Percentiles rank a stretch among this genome's conserved stretches.
Conservation (phyloP, 2,329 filamentous ascomycete genomes). For the Colletotrichum eleusines region DNA sequence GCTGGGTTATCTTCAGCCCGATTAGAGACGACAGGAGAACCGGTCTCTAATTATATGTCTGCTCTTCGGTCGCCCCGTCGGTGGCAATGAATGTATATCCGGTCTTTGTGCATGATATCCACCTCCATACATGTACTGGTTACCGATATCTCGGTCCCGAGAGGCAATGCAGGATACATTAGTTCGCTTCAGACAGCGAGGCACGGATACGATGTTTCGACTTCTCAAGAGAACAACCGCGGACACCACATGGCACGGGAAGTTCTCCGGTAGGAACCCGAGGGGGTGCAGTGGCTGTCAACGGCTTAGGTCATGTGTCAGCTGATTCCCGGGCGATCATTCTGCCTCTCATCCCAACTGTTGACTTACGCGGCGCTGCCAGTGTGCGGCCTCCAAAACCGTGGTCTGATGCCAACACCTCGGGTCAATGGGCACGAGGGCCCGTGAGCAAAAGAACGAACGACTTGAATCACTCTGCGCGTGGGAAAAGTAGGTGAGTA, state of each 20-base stretch:
- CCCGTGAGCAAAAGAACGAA: constrained; percentile 2
- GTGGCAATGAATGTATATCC: neutral
- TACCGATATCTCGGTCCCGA: constrained; percentile 27
- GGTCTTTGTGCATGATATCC: neutral
- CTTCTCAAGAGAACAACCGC: neutral
- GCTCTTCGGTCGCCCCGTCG: too few species aligned
- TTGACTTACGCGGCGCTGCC: constrained; percentile 26
- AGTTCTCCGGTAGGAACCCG: neutral
- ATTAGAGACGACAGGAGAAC: neutral
- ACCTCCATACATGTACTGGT: neutral
- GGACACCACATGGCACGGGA: neutral
- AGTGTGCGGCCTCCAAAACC: constrained; percentile 1
- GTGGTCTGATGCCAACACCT: constrained; percentile 12
- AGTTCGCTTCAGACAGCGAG: constrained; percentile 29
- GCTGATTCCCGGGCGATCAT: constrained; percentile 1
- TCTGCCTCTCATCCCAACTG: constrained; percentile 1
- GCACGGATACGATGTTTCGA: constrained; percentile 25
- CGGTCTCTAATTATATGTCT: neutral
- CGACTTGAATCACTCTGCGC: neutral
- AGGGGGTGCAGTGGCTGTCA: neutral
- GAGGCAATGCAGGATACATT: neutral
- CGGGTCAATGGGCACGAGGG: neutral
- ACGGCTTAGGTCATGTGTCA: constrained; percentile 20
- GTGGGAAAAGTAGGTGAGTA: neutral
- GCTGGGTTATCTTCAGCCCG: neutral